Percentiles rank a stretch among this genome's conserved stretches.
Conservation (phyloP, 1,284 basidiomycete species). For the Irpex lacteus region DNA sequence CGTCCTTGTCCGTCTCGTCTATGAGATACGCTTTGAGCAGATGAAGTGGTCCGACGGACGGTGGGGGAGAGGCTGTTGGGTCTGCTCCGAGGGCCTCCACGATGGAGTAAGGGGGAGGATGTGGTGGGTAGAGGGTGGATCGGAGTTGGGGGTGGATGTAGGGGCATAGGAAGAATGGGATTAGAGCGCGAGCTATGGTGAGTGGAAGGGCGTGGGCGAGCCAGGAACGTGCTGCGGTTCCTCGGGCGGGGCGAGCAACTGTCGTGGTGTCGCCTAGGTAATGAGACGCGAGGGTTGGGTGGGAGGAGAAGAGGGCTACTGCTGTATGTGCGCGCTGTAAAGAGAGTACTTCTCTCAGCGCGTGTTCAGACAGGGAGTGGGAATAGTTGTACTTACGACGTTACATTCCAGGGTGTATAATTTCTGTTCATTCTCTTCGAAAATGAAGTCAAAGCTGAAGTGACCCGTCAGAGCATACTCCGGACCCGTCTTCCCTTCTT, state of each 20-base stretch:
- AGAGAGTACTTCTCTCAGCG: too few species aligned
- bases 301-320: slow-evolving; percentile 15
- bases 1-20: slow-evolving; percentile 12
- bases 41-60: background rate
- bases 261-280: slow-evolving; percentile 3
- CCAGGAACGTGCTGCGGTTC: slow-evolving; percentile 12
- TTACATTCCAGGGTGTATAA: slow-evolving; percentile 18
- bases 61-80: slow-evolving; percentile 13
- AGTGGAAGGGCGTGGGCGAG: slow-evolving; percentile 16
- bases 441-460: slow-evolving; percentile 21
- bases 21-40: slow-evolving; percentile 4
- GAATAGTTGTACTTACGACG: slow-evolving; percentile 12
- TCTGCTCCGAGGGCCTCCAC: background rate
- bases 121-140: slow-evolving; percentile 4
- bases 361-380: background rate
- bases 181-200: slow-evolving; percentile 4
- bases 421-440: slow-evolving; percentile 13
- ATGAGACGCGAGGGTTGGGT: slow-evolving; percentile 9
- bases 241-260: slow-evolving; percentile 8
- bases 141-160: slow-evolving; percentile 15
- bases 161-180: slow-evolving; percentile 7
- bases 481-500: slow-evolving; percentile 7
- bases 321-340: slow-evolving; percentile 18
- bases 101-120: background rate
- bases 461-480: slow-evolving; percentile 16